Base-by-base conservation (phyloP, 805 yeast species). In the Lipomyces lipofer region DNA sequence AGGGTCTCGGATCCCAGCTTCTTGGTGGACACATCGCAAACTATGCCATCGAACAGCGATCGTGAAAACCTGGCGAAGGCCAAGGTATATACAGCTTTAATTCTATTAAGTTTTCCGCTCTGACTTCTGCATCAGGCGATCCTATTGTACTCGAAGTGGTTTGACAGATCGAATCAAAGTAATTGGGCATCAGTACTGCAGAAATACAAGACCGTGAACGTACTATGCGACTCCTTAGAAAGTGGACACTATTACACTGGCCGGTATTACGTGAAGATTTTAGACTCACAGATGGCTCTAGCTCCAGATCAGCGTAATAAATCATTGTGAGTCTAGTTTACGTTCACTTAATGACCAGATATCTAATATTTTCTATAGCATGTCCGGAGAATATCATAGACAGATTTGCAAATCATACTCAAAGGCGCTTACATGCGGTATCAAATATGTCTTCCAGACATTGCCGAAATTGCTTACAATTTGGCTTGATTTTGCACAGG, bases 131-230 rank as follows among this genome's bases (percentile, higher is more conserved):
- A 17, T 17, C 64, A 75, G 46, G 79, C 82, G n/a, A 86, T 87
- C 49, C 71, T 91, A 45, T 84, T 84, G 54, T 88, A 88, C 66
- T 88, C 97, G 0, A 81, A 83, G 59, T 94, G 98, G 98, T 73
- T 90, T 15, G 96, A 90, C 65, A 75, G 75, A 32, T 87, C 97
- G 0, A 91, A 89, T 47, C 91, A 88, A 66, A 85, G 90, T 29
- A 83, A 89, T 7, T 83, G 95, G 7, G 79, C 78, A 13, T 83
- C 83, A 32, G 86, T 94, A 35, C 78, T 86, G 19, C 78, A 77
- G 27, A 88, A 88, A 59, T 94, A 89, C 62, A 72, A 72, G 25
- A 73, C 78, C 3, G 84, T 92, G 0, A 76, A 80, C 15, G 71
- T 73, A 32, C 66, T 82, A 17, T 83, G 83, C 56, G 72, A 73